Evolutionary conservation across 257 asterid genomes (phyloP).

Genomic region (Dorcoceras hygrometricum): DNA sequence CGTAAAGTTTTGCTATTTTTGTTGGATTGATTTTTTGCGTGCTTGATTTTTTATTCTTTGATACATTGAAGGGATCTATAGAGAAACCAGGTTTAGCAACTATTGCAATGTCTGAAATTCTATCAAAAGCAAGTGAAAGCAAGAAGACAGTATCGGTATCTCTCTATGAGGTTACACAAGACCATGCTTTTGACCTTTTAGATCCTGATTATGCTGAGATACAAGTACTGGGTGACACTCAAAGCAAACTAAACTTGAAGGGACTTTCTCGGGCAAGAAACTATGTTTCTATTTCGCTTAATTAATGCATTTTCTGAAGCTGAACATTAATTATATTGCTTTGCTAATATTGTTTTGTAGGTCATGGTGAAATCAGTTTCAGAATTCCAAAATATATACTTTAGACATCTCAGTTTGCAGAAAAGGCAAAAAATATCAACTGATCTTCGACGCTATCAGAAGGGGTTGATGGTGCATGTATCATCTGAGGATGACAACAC

Average conservation of each 20-base stretch:
- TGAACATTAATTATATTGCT: constrained; percentile 15
- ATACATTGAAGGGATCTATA: constrained; percentile 46
- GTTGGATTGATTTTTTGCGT: not conserved
- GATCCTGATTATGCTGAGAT: constrained; percentile 50
- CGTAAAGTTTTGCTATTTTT: not conserved
- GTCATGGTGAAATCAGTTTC: constrained; percentile 46
- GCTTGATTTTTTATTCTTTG: constrained; percentile 11
- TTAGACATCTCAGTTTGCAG: constrained; percentile 26
- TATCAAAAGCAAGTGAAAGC: constrained; percentile 42
- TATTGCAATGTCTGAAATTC: constrained; percentile 64
- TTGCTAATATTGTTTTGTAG: constrained; percentile 36
- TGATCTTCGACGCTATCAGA: constrained; percentile 50
- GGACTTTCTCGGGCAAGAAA: constrained; percentile 75
- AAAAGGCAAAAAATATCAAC: constrained; percentile 37
- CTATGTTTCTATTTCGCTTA: not conserved
- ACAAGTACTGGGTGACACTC: constrained; percentile 66
- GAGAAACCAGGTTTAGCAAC: constrained; percentile 70
- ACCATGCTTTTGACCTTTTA: constrained; percentile 63
- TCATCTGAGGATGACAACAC: constrained; percentile 35
- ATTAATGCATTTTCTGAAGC: not conserved
- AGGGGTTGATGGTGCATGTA: constrained; percentile 61
- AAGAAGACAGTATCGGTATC: constrained; percentile 51
- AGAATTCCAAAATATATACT: constrained; percentile 46
- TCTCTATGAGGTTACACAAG: constrained; percentile 61
- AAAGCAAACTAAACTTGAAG: constrained; percentile 65